Conservation (phyloP, 2,329 filamentous ascomycete species). For the Nigrospora sphaerica region DNA sequence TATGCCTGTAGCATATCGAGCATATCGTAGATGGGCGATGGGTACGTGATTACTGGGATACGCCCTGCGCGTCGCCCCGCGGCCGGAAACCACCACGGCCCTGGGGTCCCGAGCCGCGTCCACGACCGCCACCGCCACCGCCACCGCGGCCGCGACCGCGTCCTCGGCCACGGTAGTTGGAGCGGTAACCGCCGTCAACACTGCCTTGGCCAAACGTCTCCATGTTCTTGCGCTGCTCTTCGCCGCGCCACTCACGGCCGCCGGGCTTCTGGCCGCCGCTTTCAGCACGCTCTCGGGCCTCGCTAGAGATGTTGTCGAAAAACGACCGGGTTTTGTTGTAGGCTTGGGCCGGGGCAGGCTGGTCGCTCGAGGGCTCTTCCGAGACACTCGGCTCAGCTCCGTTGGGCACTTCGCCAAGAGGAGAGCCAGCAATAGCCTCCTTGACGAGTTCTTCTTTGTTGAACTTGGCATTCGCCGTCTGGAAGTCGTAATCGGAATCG, state of each 20-base stretch:
- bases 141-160: conserved; percentile 61
- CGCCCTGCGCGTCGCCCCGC: background rate
- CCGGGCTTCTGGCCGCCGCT: conserved; percentile 60
- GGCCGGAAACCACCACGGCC: conserved; percentile 18
- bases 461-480: conserved; percentile 78
- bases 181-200: conserved; percentile 73
- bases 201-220: conserved; percentile 97
- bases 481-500: conserved; percentile 87
- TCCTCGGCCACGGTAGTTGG: conserved; percentile 72
- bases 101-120: conserved; percentile 30
- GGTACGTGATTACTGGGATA: background rate
- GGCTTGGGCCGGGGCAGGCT: conserved; percentile 31
- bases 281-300: conserved; percentile 81
- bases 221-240: conserved; percentile 92
- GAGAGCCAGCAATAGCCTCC: conserved; percentile 78
- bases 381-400: background rate
- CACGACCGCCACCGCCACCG: conserved; percentile 35
- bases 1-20: too few species aligned
- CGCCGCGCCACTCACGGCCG: conserved; percentile 80
- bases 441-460: conserved; percentile 82
- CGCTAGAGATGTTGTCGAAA: conserved; percentile 97
- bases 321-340: conserved; percentile 91
- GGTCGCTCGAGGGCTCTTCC: conserved; percentile 23
- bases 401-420: conserved; percentile 45
- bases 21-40: too few species aligned